phyloP scores from a whole-genome alignment of 192 early-diverging fungal genomes.

The Umbelopsis vinacea region DNA sequence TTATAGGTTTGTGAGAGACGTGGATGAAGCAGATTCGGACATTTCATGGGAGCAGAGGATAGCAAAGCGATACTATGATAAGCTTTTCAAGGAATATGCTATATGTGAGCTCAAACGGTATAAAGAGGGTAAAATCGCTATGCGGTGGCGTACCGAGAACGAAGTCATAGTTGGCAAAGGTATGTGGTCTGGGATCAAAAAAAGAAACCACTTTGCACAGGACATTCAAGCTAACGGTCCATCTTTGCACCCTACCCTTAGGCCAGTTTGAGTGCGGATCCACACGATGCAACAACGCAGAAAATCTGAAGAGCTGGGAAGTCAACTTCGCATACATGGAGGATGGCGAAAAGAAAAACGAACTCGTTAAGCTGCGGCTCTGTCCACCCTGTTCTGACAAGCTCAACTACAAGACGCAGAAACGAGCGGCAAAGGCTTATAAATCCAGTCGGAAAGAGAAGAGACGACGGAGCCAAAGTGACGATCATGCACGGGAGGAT shows the following conservation, averaged over 20 bases:
- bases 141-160: slow-evolving; percentile 72
- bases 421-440: slow-evolving; percentile 42
- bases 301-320: slow-evolving; percentile 75
- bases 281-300: slow-evolving; percentile 49
- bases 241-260: slow-evolving; percentile 23
- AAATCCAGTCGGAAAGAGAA: slow-evolving; percentile 28
- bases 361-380: slow-evolving; percentile 80
- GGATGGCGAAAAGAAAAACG: slow-evolving; percentile 72
- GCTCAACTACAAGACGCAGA: slow-evolving; percentile 73
- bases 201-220: too few relatives aligned
- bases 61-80: slow-evolving; percentile 86
- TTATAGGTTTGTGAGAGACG: slow-evolving; percentile 64
- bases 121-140: slow-evolving; percentile 71
- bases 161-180: slow-evolving; percentile 74
- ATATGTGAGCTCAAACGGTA: slow-evolving; percentile 73
- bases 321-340: slow-evolving; percentile 87
- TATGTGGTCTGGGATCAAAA: slow-evolving; percentile 16
- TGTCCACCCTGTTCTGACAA: slow-evolving; percentile 71
- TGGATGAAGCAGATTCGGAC: slow-evolving; percentile 51
- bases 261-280: slow-evolving; percentile 79
- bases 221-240: neutral
- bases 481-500: neutral
- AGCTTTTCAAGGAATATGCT: slow-evolving; percentile 85
- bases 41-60: slow-evolving; percentile 76
- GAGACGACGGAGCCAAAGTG: neutral